Percentiles rank a stretch among this genome's conserved stretches.
Evolutionary conservation across 768 basidiomycete genomes (phyloP).

Genomic region (Tylopilus sp.): DNA sequence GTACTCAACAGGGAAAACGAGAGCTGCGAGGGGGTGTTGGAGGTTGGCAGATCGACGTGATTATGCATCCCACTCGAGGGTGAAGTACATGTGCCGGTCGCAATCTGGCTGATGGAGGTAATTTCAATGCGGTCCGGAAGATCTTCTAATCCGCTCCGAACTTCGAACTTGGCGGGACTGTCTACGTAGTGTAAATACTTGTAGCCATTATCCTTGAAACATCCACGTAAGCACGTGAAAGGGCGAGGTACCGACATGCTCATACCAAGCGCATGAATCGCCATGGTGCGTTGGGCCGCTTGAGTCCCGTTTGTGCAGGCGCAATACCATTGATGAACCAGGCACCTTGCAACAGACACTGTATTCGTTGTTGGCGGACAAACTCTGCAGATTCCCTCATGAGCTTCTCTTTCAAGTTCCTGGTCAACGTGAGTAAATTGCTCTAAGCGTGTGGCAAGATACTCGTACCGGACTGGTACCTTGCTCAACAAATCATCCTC

Average conservation of each 20-base stretch:
- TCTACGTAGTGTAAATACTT: conserved; percentile 87
- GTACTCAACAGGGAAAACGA: conserved; percentile 76
- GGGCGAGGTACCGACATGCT: neutral
- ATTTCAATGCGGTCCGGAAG: conserved; percentile 85
- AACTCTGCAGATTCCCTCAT: conserved; percentile 91
- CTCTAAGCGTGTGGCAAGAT: neutral
- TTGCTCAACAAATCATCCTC: conserved; percentile 88
- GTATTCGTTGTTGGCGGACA: conserved; percentile 83
- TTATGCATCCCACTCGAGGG: conserved; percentile 64
- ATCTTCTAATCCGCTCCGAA: conserved; percentile 81
- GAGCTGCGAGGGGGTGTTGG: conserved; percentile 58
- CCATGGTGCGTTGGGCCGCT: conserved; percentile 69
- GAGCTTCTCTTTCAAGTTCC: conserved; percentile 79
- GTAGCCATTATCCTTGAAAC: conserved; percentile 64
- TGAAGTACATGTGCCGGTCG: conserved; percentile 67
- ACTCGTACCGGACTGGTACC: conserved; percentile 72
- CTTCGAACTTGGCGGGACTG: conserved; percentile 72
- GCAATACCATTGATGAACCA: conserved; percentile 88
- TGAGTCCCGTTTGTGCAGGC: conserved; percentile 39
- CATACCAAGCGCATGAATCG: conserved; percentile 81
- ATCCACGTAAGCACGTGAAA: neutral
- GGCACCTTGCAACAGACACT: conserved; percentile 83
- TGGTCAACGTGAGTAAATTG: conserved; percentile 29
- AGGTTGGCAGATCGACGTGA: conserved; percentile 55
- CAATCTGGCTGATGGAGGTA: conserved; percentile 73